These are phyloP conservation scores for Geosmithia flava DNA, from an alignment of 2,329 filamentous ascomycete species.

Conservation along the genomic window DNA sequence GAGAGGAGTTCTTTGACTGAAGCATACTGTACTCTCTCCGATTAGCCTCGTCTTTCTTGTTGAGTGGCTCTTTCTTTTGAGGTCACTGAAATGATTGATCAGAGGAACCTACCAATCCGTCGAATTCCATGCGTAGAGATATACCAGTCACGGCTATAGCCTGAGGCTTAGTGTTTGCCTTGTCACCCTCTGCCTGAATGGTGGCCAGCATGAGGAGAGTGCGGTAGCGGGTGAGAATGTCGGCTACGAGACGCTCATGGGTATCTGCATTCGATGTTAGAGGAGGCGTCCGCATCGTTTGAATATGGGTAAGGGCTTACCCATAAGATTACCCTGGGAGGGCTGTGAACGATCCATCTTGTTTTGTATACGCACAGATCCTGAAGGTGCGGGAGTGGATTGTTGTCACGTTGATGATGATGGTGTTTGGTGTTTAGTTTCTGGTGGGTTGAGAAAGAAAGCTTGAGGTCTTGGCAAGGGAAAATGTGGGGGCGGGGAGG, in stretches of 20 bases:
- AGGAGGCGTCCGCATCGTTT: too few species aligned
- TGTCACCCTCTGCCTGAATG: constrained; percentile 25
- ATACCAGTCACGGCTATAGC: constrained; percentile 28
- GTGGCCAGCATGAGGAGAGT: constrained; percentile 30
- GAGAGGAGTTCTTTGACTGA: constrained; percentile 31
- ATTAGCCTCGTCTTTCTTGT: neutral
- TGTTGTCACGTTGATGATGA: neutral
- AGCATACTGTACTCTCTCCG: constrained; percentile 17
- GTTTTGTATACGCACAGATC: neutral
- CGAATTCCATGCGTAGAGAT: constrained; percentile 32
- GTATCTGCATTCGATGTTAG: too few species aligned
- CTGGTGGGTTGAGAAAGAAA: neutral
- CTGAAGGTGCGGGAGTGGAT: neutral
- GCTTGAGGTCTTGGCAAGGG: neutral
- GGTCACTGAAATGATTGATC: neutral
- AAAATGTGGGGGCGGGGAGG: constrained; percentile 1
- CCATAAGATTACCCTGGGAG: constrained; percentile 4
- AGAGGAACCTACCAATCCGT: constrained; percentile 20
- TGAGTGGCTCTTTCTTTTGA: neutral
- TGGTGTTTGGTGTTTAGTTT: too few species aligned
- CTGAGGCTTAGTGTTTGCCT: constrained; percentile 24
- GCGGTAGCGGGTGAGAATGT: constrained; percentile 29
- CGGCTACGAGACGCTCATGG: constrained; percentile 30
- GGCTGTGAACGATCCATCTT: constrained; percentile 4
- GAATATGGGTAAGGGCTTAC: too few species aligned